Base-by-base conservation (phyloP, 169 alveolate species). In the Plasmodium berghei region DNA sequence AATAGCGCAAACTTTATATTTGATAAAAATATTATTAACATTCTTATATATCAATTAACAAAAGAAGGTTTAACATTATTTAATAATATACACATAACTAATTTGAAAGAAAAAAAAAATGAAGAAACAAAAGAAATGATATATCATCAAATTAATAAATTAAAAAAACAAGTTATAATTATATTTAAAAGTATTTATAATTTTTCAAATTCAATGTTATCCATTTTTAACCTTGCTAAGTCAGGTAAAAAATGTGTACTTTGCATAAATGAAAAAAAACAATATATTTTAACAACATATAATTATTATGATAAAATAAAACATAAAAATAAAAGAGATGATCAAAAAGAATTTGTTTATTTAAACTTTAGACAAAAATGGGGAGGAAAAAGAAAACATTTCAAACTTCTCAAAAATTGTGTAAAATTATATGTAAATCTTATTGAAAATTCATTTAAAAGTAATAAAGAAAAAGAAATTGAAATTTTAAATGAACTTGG, bases 291-390 rank as follows among this genome's bases (percentile, higher is more conserved):
- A 55, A 66, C 42, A 46, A 28, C 73, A n/a, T n/a, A 66, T 18
- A 16, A 64, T 52, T 80, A 80, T 80, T 64, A 80, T 46, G 80
- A 80, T 12, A 8, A 80, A 54, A 48, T 80, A 52, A 80, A 66
- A 70, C 66, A 55, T 18, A 69, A 66, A 45, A 80, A 75, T 34
- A 24, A n/a, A n/a, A 24, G 16, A 55, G 52, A 20, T 63, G 28
- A 26, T 20, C 14, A 63, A 24, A 66, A 59, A 28, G 34, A 80
- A 9, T 61, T 52, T 0, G 61, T 66, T 1, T 34, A 45, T 54
- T 40, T 80, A 14, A n/a, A 16, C n/a, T 80, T 64, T 40, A 55
- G 28, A 55, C 46, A 58, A 20, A 55, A 66, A 66, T 54, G 20
- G 16, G 34, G 83, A 66, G 52, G 26, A 52, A 80, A 80, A 66